phyloP scores from a whole-genome alignment of 495 filamentous ascomycete species.

The Collariella sp. region DNA sequence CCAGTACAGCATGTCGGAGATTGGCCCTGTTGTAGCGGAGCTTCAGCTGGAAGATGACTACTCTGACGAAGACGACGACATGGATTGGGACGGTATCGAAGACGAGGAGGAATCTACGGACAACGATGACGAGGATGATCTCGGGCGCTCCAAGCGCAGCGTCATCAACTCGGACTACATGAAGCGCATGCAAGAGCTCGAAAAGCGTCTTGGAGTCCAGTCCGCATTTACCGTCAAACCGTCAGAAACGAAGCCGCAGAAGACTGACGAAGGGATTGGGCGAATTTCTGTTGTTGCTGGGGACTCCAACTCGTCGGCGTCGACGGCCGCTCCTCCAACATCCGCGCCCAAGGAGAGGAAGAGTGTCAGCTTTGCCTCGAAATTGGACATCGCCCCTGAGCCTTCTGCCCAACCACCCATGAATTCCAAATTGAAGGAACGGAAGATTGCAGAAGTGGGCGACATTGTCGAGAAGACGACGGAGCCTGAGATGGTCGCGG shows the following conservation, averaged over 20 bases:
- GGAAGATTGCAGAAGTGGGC: constrained; percentile 35
- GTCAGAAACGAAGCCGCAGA: constrained; percentile 5
- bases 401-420: constrained; percentile 25
- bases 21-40: constrained; percentile 89
- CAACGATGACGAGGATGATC: constrained; percentile 54
- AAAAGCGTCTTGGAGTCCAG: constrained; percentile 55
- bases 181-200: constrained; percentile 74
- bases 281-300: constrained; percentile 15
- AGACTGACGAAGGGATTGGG: constrained; percentile 18
- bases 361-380: constrained; percentile 64
- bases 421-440: constrained; percentile 19
- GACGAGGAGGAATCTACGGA: constrained; percentile 46
- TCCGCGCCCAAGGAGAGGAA: constrained; percentile 45
- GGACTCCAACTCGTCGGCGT: neutral
- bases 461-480: constrained; percentile 44
- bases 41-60: constrained; percentile 70
- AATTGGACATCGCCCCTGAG: constrained; percentile 58
- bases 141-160: constrained; percentile 55
- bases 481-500: constrained; percentile 24
- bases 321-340: neutral
- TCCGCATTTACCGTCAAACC: constrained; percentile 25
- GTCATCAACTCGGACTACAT: constrained; percentile 65
- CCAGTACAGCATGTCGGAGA: constrained; percentile 73
- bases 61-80: constrained; percentile 50
- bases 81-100: constrained; percentile 42